Conservation (phyloP, 1,284 basidiomycete genomes). For the Heterobasidion parviporum region DNA sequence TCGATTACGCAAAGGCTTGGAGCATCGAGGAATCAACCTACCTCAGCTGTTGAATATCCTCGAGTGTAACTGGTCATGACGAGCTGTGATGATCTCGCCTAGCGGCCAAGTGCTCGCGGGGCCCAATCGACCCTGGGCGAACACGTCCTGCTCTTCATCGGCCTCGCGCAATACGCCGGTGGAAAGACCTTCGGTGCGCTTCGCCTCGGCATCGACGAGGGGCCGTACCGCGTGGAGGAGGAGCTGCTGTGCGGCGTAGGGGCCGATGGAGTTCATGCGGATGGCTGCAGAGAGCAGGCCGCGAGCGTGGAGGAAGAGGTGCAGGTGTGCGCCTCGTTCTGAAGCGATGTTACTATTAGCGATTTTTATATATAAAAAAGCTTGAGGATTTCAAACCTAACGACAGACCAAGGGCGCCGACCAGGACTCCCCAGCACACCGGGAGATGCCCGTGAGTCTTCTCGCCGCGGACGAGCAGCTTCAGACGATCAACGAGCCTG, state of each 20-base stretch:
- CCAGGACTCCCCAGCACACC: slow-evolving; percentile 84
- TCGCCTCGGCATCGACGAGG: slow-evolving; percentile 50
- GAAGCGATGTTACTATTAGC: slow-evolving; percentile 1
- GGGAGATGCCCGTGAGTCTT: slow-evolving; percentile 78
- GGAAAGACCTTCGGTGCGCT: slow-evolving; percentile 38
- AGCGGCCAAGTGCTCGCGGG: slow-evolving; percentile 93
- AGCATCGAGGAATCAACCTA: not conserved
- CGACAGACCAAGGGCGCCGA: slow-evolving; percentile 67
- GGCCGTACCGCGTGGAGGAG: slow-evolving; percentile 66
- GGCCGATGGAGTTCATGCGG: slow-evolving; percentile 86
- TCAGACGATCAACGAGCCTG: slow-evolving; percentile 56
- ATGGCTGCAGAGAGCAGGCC: slow-evolving; percentile 87
- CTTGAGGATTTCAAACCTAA: slow-evolving; percentile 41
- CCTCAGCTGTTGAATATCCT: slow-evolving; percentile 86
- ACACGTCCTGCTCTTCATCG: slow-evolving; percentile 24
- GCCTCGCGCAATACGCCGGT: slow-evolving; percentile 11
- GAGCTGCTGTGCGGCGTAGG: slow-evolving; percentile 88
- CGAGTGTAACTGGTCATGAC: slow-evolving; percentile 94
- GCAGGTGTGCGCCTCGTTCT: slow-evolving; percentile 77
- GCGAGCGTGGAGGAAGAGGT: slow-evolving; percentile 90
- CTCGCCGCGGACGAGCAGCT: slow-evolving; percentile 56
- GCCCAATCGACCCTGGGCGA: slow-evolving; percentile 4
- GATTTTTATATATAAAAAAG: slow-evolving; percentile 5
- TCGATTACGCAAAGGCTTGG: not conserved
- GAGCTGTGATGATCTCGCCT: slow-evolving; percentile 85